phyloP scores from a whole-genome alignment of 768 basidiomycete species.

The Auriscalpium microsporum region DNA sequence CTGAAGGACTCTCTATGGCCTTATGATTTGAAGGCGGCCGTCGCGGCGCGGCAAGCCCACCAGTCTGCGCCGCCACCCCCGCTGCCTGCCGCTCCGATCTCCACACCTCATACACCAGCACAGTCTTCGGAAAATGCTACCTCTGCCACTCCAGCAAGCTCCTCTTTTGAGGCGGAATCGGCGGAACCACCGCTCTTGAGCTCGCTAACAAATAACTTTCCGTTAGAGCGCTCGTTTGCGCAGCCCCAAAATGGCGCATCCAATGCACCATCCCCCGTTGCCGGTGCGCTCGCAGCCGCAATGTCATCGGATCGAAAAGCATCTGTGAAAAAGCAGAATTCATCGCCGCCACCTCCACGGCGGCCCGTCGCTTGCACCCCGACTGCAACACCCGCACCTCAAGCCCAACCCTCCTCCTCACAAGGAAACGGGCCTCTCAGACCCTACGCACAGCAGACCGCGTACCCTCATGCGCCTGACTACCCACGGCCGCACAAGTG shows the following conservation, averaged over 20 bases:
- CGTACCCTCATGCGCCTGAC: too few species aligned
- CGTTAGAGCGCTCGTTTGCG: constrained; percentile 2
- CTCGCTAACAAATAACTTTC: constrained; percentile 7
- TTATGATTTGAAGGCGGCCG: constrained; percentile 54
- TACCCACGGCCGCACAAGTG: too few species aligned
- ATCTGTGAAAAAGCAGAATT: constrained; percentile 14
- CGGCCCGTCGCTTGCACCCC: too few species aligned
- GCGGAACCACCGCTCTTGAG: constrained; percentile 14
- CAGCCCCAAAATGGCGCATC: not conserved
- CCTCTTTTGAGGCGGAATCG: constrained; percentile 5
- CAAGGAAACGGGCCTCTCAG: too few species aligned
- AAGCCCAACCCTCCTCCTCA: too few species aligned
- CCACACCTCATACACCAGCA: constrained; percentile 16
- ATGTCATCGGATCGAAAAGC: not conserved
- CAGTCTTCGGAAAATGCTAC: not conserved
- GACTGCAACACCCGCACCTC: too few species aligned
- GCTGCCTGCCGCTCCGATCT: constrained; percentile 13
- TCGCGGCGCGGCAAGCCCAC: constrained; percentile 41
- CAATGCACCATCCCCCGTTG: not conserved
- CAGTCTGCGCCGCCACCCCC: constrained; percentile 16
- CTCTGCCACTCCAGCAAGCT: not conserved
- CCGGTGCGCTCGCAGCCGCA: not conserved
- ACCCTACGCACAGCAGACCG: too few species aligned
- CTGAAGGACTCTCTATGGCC: constrained; percentile 65
- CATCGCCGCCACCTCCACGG: too few species aligned